Percentiles rank a stretch among this genome's conserved stretches.
phyloP scores from a whole-genome alignment of 352 stramenopile genomes.

The Globisporangium mamillatum region DNA sequence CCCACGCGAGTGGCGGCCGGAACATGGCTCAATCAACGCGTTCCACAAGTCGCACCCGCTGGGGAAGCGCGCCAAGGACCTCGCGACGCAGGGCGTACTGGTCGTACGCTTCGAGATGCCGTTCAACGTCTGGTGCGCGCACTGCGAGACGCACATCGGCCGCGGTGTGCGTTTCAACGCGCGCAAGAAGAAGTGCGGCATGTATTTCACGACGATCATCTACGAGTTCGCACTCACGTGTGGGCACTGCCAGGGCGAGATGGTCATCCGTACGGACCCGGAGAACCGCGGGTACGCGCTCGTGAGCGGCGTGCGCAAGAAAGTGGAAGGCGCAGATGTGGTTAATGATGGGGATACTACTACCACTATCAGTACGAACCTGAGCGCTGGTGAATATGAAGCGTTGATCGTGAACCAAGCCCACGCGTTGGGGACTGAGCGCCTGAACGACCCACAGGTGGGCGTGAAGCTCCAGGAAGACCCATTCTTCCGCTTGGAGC shows the following conservation, averaged over 20 bases:
- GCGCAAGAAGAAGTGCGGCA: constrained; percentile 89
- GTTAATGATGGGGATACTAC: constrained; percentile 16
- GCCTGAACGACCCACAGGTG: constrained; percentile 54
- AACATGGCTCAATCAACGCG: constrained; percentile 85
- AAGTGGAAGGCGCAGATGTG: constrained; percentile 49
- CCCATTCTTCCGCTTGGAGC: constrained; percentile 75
- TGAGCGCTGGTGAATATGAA: not conserved
- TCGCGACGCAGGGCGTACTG: constrained; percentile 74
- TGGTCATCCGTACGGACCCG: constrained; percentile 96
- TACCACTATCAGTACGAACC: not conserved
- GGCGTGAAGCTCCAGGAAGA: constrained; percentile 41
- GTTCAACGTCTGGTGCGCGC: constrained; percentile 92
- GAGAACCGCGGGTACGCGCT: constrained; percentile 88
- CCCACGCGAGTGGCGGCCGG: constrained; percentile 89
- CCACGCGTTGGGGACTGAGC: constrained; percentile 35
- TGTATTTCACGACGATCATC: constrained; percentile 91
- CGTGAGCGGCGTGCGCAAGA: constrained; percentile 86
- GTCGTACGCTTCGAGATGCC: constrained; percentile 98
- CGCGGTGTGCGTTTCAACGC: constrained; percentile 96
- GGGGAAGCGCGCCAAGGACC: constrained; percentile 83
- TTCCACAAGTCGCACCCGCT: constrained; percentile 75
- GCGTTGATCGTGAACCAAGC: constrained; percentile 9
- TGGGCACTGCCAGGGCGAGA: constrained; percentile 76
- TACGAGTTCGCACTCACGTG: constrained; percentile 96
- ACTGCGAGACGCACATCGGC: constrained; percentile 69